Percentiles rank a stretch among this genome's conserved stretches.
These are phyloP conservation scores for Penicillium steckii DNA, from an alignment of 495 filamentous ascomycete genomes.

Conservation along the genomic window DNA sequence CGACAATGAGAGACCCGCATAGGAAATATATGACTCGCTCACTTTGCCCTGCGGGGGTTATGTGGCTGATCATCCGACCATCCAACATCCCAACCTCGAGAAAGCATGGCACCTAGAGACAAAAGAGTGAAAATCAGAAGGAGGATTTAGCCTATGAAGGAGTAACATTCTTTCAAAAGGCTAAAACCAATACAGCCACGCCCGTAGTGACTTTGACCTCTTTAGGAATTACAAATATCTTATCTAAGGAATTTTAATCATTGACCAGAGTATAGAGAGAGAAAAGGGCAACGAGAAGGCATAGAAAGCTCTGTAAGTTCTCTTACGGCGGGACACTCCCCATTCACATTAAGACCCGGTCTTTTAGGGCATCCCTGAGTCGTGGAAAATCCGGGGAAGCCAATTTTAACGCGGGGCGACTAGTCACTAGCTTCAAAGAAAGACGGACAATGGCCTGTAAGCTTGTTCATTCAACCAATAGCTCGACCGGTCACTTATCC, in stretches of 20 bases:
- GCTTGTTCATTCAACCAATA: neutral
- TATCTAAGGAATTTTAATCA: no score
- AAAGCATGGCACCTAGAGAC: neutral
- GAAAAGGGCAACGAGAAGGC: no score
- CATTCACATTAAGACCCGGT: no score
- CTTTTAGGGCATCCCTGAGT: neutral
- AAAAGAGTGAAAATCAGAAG: no score
- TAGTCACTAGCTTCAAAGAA: neutral
- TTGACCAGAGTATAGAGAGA: no score
- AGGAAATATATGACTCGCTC: neutral
- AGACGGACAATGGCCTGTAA: neutral
- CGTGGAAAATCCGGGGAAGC: slow-evolving; percentile 1
- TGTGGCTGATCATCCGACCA: neutral
- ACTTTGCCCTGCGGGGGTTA: neutral
- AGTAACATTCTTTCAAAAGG: no score
- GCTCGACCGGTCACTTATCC: neutral
- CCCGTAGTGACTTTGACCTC: no score
- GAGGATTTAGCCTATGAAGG: no score
- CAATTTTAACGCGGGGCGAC: neutral
- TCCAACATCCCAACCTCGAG: neutral
- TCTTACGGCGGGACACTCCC: no score
- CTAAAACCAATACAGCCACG: no score
- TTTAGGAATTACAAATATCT: no score
- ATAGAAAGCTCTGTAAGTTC: no score
- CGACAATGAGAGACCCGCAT: neutral